Evolutionary conservation across 1,284 basidiomycete species (phyloP).

Genomic region (Puccinia triticina): DNA sequence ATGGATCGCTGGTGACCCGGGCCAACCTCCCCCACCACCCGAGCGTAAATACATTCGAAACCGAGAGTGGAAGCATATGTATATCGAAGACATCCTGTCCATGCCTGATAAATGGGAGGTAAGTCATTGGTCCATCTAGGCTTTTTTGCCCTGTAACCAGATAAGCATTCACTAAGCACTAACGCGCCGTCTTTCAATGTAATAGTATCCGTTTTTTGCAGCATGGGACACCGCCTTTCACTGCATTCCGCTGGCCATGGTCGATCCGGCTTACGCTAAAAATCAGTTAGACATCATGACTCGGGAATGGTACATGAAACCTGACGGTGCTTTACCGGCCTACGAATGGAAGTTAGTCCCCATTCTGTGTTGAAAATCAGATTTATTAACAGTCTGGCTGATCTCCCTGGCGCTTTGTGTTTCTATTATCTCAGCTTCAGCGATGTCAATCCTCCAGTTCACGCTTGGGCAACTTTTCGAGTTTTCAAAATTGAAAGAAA

Average conservation of each 20-base stretch:
- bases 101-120: slow-evolving; percentile 99
- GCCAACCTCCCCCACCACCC: slow-evolving; percentile 89
- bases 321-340: slow-evolving; percentile 94
- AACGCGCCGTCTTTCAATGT: background rate
- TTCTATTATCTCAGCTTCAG: slow-evolving; percentile 52
- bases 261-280: slow-evolving; percentile 93
- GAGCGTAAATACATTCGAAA: slow-evolving; percentile 85
- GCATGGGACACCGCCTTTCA: slow-evolving; percentile 95
- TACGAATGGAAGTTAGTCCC: slow-evolving; percentile 96
- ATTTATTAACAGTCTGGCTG: background rate
- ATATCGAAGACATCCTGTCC: slow-evolving; percentile 91
- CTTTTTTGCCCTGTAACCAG: slow-evolving; percentile 3
- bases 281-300: slow-evolving; percentile 95
- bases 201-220: slow-evolving; percentile 56
- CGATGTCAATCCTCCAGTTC: slow-evolving; percentile 62
- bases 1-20: slow-evolving; percentile 92
- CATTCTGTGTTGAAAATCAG: background rate
- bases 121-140: slow-evolving; percentile 67
- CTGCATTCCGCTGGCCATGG: slow-evolving; percentile 91
- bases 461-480: slow-evolving; percentile 81
- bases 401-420: background rate
- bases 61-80: slow-evolving; percentile 90
- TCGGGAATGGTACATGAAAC: slow-evolving; percentile 97
- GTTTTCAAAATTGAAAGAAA: slow-evolving; percentile 98
- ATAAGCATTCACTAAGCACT: background rate